Percentiles rank a stretch among this genome's conserved stretches.
Conservation (phyloP, 176 grass and related monocot species). For the Aegilops longissima region DNA sequence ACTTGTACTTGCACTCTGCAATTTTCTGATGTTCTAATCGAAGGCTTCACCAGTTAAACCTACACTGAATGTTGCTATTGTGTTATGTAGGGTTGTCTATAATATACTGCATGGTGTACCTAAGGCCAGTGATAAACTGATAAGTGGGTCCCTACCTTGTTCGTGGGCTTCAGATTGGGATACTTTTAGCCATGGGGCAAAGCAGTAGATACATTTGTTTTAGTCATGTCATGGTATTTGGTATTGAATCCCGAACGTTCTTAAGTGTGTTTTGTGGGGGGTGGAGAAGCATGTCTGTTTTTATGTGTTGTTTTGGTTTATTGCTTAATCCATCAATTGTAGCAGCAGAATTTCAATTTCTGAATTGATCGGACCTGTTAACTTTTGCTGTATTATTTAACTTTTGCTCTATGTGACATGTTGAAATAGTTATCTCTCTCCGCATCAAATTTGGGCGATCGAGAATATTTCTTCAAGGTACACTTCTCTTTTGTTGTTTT, state of each 20-base stretch:
- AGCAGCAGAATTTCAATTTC: slow-evolving; percentile 8
- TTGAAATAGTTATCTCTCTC: slow-evolving; percentile 80
- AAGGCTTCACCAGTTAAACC: not conserved
- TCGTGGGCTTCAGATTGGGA: not conserved
- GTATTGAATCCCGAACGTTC: not conserved
- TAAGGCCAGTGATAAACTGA: not conserved
- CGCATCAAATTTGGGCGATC: slow-evolving; percentile 72
- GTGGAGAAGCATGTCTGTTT: not conserved
- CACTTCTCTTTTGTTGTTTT: slow-evolving; percentile 24
- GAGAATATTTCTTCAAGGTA: slow-evolving; percentile 73
- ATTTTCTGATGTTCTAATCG: not conserved
- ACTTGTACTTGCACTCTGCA: not conserved
- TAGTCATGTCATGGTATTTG: not conserved
- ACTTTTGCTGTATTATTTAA: slow-evolving; percentile 20
- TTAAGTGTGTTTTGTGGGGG: not conserved
- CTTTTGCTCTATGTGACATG: slow-evolving; percentile 22
- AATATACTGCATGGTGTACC: not conserved
- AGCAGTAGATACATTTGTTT: not conserved
- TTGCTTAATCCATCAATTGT: not conserved
- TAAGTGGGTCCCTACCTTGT: not conserved
- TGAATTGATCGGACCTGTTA: not conserved
- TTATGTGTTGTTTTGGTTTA: slow-evolving; percentile 19
- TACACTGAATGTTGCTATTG: not conserved
- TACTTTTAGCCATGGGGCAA: not conserved
- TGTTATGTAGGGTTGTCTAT: not conserved